Evolutionary conservation across 73 alveolate genomes (phyloP).

Genomic region (Symbiodinium pilosum): DNA sequence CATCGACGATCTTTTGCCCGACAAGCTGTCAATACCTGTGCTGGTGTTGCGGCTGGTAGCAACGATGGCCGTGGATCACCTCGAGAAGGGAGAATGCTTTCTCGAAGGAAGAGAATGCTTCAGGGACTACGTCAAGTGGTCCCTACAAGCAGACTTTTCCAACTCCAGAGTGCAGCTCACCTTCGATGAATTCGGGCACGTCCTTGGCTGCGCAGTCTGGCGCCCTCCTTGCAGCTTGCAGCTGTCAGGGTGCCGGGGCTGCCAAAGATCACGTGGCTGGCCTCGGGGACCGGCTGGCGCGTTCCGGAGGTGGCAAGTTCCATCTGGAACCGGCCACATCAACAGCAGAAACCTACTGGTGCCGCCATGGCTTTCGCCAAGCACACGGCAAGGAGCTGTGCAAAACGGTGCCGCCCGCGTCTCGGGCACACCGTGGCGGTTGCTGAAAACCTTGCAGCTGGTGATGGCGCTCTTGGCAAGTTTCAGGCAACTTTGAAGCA

Average conservation of each 20-base stretch:
- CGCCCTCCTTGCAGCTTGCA: background rate
- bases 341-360: no score
- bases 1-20: background rate
- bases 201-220: background rate
- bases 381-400: no score
- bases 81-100: background rate
- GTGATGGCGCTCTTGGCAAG: no score
- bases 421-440: no score
- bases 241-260: background rate
- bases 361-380: no score
- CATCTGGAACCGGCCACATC: no score
- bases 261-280: background rate
- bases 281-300: background rate
- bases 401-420: no score
- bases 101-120: background rate
- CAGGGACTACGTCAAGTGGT: background rate
- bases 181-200: background rate
- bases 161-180: background rate
- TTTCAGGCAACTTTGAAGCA: no score
- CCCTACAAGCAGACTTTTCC: background rate
- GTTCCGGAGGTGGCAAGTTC: no score
- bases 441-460: no score
- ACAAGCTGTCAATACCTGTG: background rate
- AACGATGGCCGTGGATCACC: background rate
- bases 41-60: background rate